Percentiles rank a stretch among this genome's conserved stretches.
Evolutionary conservation across 345 rosid species (phyloP).

Genomic region (Psidium friedrichsthalianum): DNA sequence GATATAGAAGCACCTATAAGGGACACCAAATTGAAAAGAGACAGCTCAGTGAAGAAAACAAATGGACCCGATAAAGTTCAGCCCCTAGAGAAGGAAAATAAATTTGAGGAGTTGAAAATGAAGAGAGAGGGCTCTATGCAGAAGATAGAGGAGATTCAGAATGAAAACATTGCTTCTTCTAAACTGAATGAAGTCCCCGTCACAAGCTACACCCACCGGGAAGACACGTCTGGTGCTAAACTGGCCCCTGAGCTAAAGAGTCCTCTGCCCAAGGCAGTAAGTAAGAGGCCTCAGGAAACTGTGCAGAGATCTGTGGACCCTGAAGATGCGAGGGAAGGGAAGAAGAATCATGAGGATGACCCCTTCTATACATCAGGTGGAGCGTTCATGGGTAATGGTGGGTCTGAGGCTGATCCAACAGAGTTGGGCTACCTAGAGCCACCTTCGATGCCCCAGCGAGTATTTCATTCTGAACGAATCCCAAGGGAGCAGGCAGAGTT

Average conservation of each 20-base stretch:
- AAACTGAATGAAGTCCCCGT: slow-evolving; percentile 12
- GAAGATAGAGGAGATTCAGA: slow-evolving; percentile 23
- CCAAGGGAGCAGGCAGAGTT: slow-evolving; percentile 65
- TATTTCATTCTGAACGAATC: slow-evolving; percentile 68
- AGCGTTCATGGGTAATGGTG: slow-evolving; percentile 25
- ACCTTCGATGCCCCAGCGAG: slow-evolving; percentile 51
- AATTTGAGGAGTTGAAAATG: slow-evolving; percentile 29
- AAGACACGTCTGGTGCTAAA: slow-evolving; percentile 18
- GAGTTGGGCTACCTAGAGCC: slow-evolving; percentile 37
- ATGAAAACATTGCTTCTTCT: slow-evolving; percentile 18
- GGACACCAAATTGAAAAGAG: slow-evolving; percentile 31
- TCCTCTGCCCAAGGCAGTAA: slow-evolving; percentile 17
- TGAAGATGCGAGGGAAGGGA: slow-evolving; percentile 38
- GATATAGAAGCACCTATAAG: slow-evolving; percentile 17
- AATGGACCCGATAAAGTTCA: slow-evolving; percentile 29
- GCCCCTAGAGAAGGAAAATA: slow-evolving; percentile 24
- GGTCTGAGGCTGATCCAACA: slow-evolving; percentile 37
- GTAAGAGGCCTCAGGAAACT: slow-evolving; percentile 36
- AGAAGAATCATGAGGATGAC: slow-evolving; percentile 30
- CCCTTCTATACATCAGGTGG: slow-evolving; percentile 28
- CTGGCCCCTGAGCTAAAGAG: slow-evolving; percentile 15
- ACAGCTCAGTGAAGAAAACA: slow-evolving; percentile 15
- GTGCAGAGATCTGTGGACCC: slow-evolving; percentile 21
- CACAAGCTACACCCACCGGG: slow-evolving; percentile 14
- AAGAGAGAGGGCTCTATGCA: slow-evolving; percentile 35